phyloP scores from a whole-genome alignment of 2,329 filamentous ascomycete species.

The Furcasterigmium furcatum region DNA sequence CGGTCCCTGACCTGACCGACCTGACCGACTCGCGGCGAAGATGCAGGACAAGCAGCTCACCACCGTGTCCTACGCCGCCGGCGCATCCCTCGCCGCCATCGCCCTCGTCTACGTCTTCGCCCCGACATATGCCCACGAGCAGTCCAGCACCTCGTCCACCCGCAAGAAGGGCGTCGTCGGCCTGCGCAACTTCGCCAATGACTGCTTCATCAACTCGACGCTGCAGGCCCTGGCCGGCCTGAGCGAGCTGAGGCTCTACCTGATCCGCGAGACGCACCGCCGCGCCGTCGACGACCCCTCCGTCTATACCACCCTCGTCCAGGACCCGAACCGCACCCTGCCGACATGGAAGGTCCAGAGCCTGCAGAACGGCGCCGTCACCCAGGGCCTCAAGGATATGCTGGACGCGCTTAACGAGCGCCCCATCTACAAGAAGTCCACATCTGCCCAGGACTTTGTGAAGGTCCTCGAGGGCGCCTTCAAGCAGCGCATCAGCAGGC shows the following conservation, averaged over 20 bases:
- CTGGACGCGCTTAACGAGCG: constrained; percentile 90
- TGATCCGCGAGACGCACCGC: constrained; percentile 88
- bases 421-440: constrained; percentile 90
- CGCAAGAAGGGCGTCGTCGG: constrained; percentile 89
- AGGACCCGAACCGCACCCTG: constrained; percentile 32
- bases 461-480: constrained; percentile 81
- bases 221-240: constrained; percentile 90
- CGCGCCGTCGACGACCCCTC: constrained; percentile 74
- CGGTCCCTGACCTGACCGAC: too few relatives aligned
- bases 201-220: constrained; percentile 95
- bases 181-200: constrained; percentile 86
- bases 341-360: constrained; percentile 61
- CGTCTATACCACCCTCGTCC: constrained; percentile 66
- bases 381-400: constrained; percentile 85
- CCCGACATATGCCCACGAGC: constrained; percentile 94
- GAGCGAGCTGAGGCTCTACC: constrained; percentile 82
- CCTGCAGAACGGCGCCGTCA: constrained; percentile 79
- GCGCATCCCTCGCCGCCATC: constrained; percentile 90
- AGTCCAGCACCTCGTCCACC: constrained; percentile 60
- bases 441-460: constrained; percentile 83
- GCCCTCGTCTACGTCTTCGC: constrained; percentile 96
- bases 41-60: constrained; percentile 84
- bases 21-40: too few relatives aligned
- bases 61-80: constrained; percentile 89
- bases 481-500: constrained; percentile 82